phyloP scores from a whole-genome alignment of 345 rosid species.

The Lepidium sativum region DNA sequence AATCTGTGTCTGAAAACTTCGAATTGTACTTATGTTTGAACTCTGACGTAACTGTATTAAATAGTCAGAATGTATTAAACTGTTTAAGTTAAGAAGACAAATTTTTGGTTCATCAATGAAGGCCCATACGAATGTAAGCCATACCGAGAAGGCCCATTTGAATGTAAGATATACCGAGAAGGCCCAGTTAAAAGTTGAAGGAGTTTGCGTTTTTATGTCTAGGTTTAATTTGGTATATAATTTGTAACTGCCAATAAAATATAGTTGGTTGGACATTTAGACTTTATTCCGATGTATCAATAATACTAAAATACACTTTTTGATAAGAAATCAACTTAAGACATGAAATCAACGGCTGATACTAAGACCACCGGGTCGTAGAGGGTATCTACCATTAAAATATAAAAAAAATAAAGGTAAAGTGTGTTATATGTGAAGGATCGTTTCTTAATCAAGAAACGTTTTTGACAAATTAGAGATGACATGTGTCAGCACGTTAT shows the following conservation, averaged over 20 bases:
- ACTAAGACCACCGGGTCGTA: no score
- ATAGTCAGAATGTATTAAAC: not conserved
- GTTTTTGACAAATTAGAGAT: no score
- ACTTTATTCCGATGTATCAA: not conserved
- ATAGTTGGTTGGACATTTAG: not conserved
- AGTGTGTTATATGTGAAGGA: no score
- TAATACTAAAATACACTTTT: no score
- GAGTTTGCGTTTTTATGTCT: not conserved
- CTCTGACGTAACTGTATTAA: not conserved
- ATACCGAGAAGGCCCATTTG: not conserved
- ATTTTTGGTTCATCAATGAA: not conserved
- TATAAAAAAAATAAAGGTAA: no score
- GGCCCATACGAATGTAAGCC: not conserved
- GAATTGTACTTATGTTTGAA: not conserved
- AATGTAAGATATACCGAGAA: not conserved
- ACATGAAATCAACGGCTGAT: not conserved
- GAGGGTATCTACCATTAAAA: no score
- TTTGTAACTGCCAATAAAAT: not conserved
- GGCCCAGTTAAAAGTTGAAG: conserved; percentile 5
- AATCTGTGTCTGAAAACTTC: not conserved
- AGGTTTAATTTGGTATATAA: not conserved
- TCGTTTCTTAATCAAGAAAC: no score
- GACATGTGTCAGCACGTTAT: no score
- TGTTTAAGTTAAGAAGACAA: no score
- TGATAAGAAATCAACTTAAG: not conserved